Evolutionary conservation across 441 rosid genomes (phyloP), one percentile per base, ranked within the genome.

Genomic region (Capsella rubella): DNA sequence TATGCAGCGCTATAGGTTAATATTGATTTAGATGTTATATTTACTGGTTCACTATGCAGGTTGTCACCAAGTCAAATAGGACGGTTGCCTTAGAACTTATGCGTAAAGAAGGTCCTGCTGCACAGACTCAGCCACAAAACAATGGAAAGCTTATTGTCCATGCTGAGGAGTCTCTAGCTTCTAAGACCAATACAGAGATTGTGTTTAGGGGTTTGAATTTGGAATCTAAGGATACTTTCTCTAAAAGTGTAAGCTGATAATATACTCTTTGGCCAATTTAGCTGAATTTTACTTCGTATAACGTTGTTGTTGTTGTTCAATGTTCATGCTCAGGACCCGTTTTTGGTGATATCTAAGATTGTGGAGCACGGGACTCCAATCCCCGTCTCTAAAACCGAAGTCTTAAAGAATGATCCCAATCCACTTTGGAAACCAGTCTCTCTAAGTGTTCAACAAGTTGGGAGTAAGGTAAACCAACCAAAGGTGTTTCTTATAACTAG

Each of bases 301-400:
- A 67, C 62, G 63, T 11, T 59, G 64, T 59, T 54, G 64, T 59
- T 54, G 46, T 47, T 34, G 45, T 43, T 74, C 18, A 73, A 43
- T 34, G 45, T 28, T 74, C 18, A 73, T 67, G 68, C 72, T 64
- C 82, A 95, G 99, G 97, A 95, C 31, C 90, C 99, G 2, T 92
- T 95, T 79, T 79, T 92, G 83, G 82, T 89, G 15, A 85, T 95
- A 79, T 95, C 97, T 47, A 95, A 88, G 87, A 75, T 82, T 31
- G 88, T 82, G 39, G 95, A 92, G 85, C 79, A 69, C 47, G 92
- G 91, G 64, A 42, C n/a, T 46, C 79, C 88, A 13, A 86, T 95
- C 75, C 90, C 97, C 16, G 89, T 92, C 15, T 90, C 93, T 64
- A 95, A 90, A 82, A 90, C 99, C 32, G 95, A 94, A 82, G 97